Evolutionary conservation across 768 basidiomycete species (phyloP).

Genomic region (Boletus rex-veris): DNA sequence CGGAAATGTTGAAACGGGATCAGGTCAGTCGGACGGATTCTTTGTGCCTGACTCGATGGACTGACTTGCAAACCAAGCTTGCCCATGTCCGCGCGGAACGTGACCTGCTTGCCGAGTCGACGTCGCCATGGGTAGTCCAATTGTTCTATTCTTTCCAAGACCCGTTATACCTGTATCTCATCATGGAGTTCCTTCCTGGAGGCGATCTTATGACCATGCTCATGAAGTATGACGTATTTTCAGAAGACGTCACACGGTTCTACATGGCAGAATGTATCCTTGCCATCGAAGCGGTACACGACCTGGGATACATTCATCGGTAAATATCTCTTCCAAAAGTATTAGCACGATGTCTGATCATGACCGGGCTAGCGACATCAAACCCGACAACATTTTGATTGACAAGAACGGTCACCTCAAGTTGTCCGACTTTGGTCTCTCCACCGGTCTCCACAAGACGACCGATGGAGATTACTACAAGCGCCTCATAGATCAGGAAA

Average conservation of each 20-base stretch:
- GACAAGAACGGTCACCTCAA: constrained; percentile 97
- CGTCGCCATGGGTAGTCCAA: constrained; percentile 96
- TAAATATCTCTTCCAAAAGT: constrained; percentile 34
- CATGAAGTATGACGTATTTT: constrained; percentile 99
- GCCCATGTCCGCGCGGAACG: constrained; percentile 97
- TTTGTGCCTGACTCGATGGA: background rate
- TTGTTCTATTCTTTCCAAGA: constrained; percentile 99
- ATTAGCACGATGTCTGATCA: background rate
- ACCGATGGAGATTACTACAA: constrained; percentile 95
- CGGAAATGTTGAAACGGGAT: constrained; percentile 99
- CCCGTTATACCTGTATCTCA: constrained; percentile 89
- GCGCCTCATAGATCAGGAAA: constrained; percentile 77
- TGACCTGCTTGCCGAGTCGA: constrained; percentile 94
- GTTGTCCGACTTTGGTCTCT: constrained; percentile 96
- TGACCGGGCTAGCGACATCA: constrained; percentile 74
- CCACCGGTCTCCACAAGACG: constrained; percentile 95
- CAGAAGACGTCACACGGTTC: constrained; percentile 96
- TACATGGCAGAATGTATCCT: constrained; percentile 99
- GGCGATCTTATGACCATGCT: constrained; percentile 99
- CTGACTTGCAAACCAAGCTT: constrained; percentile 49
- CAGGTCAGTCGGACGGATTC: constrained; percentile 55
- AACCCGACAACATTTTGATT: constrained; percentile 98
- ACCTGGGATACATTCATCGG: constrained; percentile 99
- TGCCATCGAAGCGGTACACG: constrained; percentile 97
- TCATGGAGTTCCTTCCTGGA: constrained; percentile 91